Evolutionary conservation across 2,329 filamentous ascomycete species (phyloP), one percentile per base, ranked within the genome.

Genomic region (Thyridium curvatum): DNA sequence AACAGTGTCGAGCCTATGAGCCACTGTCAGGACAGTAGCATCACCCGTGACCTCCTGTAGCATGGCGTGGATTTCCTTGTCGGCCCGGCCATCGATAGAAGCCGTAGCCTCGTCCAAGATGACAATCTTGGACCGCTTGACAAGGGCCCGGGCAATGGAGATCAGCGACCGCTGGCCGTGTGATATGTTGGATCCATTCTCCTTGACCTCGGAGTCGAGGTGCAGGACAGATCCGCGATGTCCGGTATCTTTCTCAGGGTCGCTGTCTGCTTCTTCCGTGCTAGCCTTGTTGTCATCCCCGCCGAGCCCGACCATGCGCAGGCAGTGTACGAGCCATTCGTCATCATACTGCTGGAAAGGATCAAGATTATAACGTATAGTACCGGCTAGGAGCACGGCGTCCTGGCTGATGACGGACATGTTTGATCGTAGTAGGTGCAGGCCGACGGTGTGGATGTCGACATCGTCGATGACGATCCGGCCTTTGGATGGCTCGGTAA

Each of bases 81-180:
- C 43, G 3, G 43, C 38, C 12, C 29, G 32, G 14, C 21, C 26
- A 62, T 96, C 90, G 52, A 96, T 95, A 0, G 85, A 91, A 0
- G 90, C 90, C 0, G 90, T 96, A 1, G 90, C 90, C 67, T 96
- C 90, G 58, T 96, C 90, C 88, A 95, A 94, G 52, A 96, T 82
- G 9, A 96, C 70, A 2, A 96, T 86, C 49, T 85, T 88, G 0
- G 89, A 88, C 18, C 77, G 75, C 60, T 91, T 94, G 44, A 95
- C 79, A 42, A 96, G 78, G 0, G 90, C 90, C 41, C 90, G 82
- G 0, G 89, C 90, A 12, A 96, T 77, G 56, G 89, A 95, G 39
- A 96, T 69, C 5, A 96, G 79, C 60, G 95, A 89, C 12, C 89
- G 79, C 57, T 96, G 90, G 34, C 90, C 90, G 61, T 95, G 52